Base-by-base conservation (phyloP, 352 stramenopile species). In the Phytophthora niederhauseri region DNA sequence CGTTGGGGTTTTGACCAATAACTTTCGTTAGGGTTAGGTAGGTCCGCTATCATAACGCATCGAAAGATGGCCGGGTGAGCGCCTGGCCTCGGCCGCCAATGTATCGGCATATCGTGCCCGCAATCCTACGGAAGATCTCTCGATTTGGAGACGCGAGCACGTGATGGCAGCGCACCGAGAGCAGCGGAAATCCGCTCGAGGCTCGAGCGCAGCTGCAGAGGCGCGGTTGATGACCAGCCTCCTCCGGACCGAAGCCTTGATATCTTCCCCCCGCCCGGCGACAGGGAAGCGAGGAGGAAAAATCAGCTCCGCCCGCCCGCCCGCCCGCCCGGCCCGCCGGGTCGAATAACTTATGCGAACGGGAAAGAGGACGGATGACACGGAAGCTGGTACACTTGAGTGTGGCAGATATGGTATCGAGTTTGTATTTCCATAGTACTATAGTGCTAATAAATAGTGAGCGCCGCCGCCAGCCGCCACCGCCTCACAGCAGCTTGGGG, bases 361-460 rank as follows among this genome's bases (percentile, higher is more conserved):
- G 30, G 6, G 30, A 31, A 31, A 31, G 26, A 31, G 28, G 28
- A 31, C 5, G 34, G 11, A 9, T 11, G 3, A 20, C 20, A n/a
- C 31, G 4, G 9, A 59, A 14, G n/a, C 19, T 19, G 9, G 26
- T 41, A 38, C n/a, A 8, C 20, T 24, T 20, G 34, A 52, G 43
- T 46, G 57, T 51, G 38, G 49, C 51, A 53, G 49, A 64, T 68
- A 60, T 62, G 58, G 55, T 72, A 61, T 64, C 46, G 38, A 54
- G 48, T 49, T 72, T 70, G 55, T 66, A 76, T 73, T 72, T 77
- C 36, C 61, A 74, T 75, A 61, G 66, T 75, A 75, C 46, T 76
- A 64, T 61, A 52, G 60, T 56, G 60, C 62, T 76, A 73, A 76
- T 78, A 78, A 78, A 78, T 78, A 78, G 61, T 66, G 49, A 53